A percentile compares a stretch with the other conserved stretches of the same genome.
These are phyloP conservation scores for Jimgerdemannia flammicorona DNA, from an alignment of 192 early-diverging fungal genomes.

Conservation along the genomic window DNA sequence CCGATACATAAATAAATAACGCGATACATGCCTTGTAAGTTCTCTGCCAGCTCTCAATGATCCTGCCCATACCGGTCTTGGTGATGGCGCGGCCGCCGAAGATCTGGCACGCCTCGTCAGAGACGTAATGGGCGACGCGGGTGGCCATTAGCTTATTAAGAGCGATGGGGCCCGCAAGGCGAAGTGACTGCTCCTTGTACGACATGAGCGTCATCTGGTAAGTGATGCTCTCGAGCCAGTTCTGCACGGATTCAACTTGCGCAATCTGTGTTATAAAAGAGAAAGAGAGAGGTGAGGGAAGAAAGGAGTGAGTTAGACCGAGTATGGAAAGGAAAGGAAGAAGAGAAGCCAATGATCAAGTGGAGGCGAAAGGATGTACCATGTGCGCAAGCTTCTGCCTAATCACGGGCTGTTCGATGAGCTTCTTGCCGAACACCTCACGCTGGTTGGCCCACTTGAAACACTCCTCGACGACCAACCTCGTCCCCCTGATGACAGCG, in stretches of 20 bases:
- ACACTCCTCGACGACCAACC: conserved; percentile 53
- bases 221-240: conserved; percentile 61
- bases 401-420: conserved; percentile 71
- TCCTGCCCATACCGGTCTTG: conserved; percentile 66
- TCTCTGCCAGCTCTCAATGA: conserved; percentile 60
- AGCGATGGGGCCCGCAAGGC: conserved; percentile 65
- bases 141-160: conserved; percentile 57
- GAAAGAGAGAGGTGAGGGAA: background rate
- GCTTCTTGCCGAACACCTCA: conserved; percentile 65
- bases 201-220: conserved; percentile 67
- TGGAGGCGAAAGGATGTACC: conserved; percentile 23
- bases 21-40: conserved; percentile 58
- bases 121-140: conserved; percentile 51
- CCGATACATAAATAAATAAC: conserved; percentile 2
- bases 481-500: conserved; percentile 34
- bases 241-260: conserved; percentile 42
- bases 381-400: conserved; percentile 64
- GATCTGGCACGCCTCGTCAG: conserved; percentile 68
- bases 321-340: background rate
- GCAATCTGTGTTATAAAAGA: background rate
- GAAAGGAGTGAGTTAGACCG: background rate
- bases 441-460: conserved; percentile 72
- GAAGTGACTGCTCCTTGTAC: conserved; percentile 57
- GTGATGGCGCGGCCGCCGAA: conserved; percentile 73
- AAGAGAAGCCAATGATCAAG: no score